Conservation (phyloP, 305 asterid genomes). For the Stenogyne calaminthoides region DNA sequence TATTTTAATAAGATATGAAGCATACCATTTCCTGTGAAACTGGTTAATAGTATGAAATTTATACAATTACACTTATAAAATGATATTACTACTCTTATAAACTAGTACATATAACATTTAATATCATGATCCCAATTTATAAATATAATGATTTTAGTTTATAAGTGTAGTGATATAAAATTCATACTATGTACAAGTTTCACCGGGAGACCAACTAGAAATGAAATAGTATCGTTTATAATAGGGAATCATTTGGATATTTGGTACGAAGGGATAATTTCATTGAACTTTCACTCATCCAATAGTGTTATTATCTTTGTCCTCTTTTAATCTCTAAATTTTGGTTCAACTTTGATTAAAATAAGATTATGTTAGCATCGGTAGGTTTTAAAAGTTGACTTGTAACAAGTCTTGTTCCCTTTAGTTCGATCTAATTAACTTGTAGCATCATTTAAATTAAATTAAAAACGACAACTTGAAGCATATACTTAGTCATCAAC, state of each 20-base stretch:
- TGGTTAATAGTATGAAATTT: no score
- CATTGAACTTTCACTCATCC: neutral
- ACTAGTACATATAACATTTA: no score
- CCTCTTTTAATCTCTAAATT: neutral
- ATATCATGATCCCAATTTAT: no score
- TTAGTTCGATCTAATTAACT: neutral
- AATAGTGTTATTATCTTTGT: neutral
- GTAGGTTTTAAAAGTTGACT: constrained; percentile 5
- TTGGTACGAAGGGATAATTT: neutral
- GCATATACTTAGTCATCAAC: neutral
- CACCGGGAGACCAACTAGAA: no score
- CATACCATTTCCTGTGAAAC: no score
- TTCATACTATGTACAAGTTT: no score
- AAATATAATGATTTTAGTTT: no score
- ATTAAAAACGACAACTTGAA: neutral
- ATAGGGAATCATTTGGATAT: neutral
- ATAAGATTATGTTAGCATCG: neutral
- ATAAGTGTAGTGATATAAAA: no score
- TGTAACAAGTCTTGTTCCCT: neutral
- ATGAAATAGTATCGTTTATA: neutral
- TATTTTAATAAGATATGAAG: no score
- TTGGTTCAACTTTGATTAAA: neutral
- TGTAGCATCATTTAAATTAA: neutral
- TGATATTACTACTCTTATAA: no score
- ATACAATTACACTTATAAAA: no score